Evolutionary conservation across 1,284 basidiomycete species (phyloP).

Genomic region (Meira miltonrushii): DNA sequence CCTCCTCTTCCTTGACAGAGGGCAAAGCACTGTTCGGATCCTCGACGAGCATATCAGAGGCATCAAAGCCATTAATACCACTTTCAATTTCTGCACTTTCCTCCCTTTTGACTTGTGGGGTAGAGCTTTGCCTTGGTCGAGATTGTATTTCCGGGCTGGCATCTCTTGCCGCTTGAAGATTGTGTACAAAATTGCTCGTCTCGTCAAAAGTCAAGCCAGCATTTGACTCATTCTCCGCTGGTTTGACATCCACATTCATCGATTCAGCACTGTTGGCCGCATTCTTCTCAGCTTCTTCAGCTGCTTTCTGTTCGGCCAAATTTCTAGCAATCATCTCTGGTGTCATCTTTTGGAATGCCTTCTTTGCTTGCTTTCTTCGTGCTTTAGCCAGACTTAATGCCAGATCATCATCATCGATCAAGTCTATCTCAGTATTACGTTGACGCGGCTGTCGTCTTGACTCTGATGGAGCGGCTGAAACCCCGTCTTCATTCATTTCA

Average conservation of each 20-base stretch:
- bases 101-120: slow-evolving; percentile 56
- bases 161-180: slow-evolving; percentile 61
- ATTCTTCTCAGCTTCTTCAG: slow-evolving; percentile 58
- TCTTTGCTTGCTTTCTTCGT: slow-evolving; percentile 73
- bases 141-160: slow-evolving; percentile 1
- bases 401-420: slow-evolving; percentile 97
- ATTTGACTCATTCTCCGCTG: slow-evolving; percentile 7
- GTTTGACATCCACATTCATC: background rate
- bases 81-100: slow-evolving; percentile 29
- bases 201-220: slow-evolving; percentile 77
- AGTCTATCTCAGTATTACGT: slow-evolving; percentile 56
- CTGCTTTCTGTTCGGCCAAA: slow-evolving; percentile 61
- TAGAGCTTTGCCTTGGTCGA: slow-evolving; percentile 2
- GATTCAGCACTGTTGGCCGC: slow-evolving; percentile 34
- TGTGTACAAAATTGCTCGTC: slow-evolving; percentile 91
- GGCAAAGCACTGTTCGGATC: slow-evolving; percentile 51
- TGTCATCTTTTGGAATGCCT: slow-evolving; percentile 66
- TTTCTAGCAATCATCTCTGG: slow-evolving; percentile 78
- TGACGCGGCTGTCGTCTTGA: slow-evolving; percentile 1
- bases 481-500: slow-evolving; percentile 57
- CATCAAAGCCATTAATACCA: background rate
- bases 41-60: slow-evolving; percentile 58
- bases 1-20: slow-evolving; percentile 50
- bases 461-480: background rate
- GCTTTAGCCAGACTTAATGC: slow-evolving; percentile 85